Base-by-base conservation (phyloP, 768 basidiomycete species). In the Podaxis sp. region DNA sequence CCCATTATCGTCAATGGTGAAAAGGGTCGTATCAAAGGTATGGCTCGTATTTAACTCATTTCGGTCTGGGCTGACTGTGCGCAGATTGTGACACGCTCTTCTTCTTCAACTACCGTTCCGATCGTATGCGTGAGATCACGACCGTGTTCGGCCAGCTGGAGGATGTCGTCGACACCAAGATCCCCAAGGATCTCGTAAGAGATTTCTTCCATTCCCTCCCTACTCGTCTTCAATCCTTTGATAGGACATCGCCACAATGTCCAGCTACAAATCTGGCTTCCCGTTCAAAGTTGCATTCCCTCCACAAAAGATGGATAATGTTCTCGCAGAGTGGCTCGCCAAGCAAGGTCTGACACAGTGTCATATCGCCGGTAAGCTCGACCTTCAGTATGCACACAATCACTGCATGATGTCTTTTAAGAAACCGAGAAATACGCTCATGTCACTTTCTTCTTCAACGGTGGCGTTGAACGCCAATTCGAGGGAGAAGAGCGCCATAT, bases 401-500 rank as follows among this genome's bases (percentile, higher is more conserved):
- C 56, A 25, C 9, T 25, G 25, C 4, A 49, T 65, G 59, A 56
- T 56, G 47, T 52, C 54, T 46, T 22, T 43, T 11, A 70, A 84
- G 95, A 97, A 74, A 96, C 95, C n/a, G 95, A 96, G 73, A 96
- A 98, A 76, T 98, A 96, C 74, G 94, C 94, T 1, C 95, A 98
- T 71, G 93, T 98, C 59, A 98, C 95, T 0, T 96, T 97, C 82
- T 97, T 96, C 84, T 96, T 97, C 84, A 97, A 96, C 74, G 96
- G 95, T 13, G 95, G 95, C 60, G 87, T 94, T 29, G 96, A 97
- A 80, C 92, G 94, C 72, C 92, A 96, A 69, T 98, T 92, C 75
- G 80, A 84, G 13, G 74, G 79, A 37, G 96, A 97, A 71, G 90
- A 92, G 67, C 81, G 96, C 15, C 81, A 87, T 72, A 88, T 97